Percentiles rank a stretch among this genome's conserved stretches.
Conservation (phyloP, 2,329 filamentous ascomycete genomes). For the Fusarium aywerte region DNA sequence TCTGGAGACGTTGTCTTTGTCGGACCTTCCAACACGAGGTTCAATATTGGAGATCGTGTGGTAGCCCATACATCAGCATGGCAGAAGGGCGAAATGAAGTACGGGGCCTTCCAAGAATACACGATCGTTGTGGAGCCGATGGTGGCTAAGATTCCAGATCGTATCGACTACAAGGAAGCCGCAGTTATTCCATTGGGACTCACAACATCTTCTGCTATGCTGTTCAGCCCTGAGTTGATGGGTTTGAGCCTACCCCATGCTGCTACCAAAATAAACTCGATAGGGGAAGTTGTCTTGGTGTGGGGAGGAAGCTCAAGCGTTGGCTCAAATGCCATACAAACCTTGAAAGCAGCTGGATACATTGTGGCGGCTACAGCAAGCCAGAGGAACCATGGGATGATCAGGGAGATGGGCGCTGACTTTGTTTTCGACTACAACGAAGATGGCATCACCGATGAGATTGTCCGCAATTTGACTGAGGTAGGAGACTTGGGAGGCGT, state of each 20-base stretch:
- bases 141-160: not conserved
- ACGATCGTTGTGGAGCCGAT: not conserved
- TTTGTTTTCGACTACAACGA: not conserved
- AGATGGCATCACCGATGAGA: not conserved
- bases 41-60: not conserved
- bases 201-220: not conserved
- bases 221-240: not conserved
- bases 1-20: not conserved
- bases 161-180: not conserved
- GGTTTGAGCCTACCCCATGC: not conserved
- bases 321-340: not conserved
- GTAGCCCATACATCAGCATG: not conserved
- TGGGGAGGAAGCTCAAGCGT: conserved; percentile 6
- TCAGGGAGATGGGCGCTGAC: not conserved
- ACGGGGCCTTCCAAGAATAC: not conserved
- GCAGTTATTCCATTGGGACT: not conserved
- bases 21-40: not conserved
- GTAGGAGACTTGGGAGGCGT: not conserved
- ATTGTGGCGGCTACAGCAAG: not conserved
- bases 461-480: fast-evolving
- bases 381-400: not conserved
- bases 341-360: not conserved
- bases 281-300: not conserved
- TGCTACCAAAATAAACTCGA: not conserved
- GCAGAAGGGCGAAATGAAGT: not conserved